Base-by-base conservation (phyloP, 1,284 basidiomycete species). In the Somion occarium region DNA sequence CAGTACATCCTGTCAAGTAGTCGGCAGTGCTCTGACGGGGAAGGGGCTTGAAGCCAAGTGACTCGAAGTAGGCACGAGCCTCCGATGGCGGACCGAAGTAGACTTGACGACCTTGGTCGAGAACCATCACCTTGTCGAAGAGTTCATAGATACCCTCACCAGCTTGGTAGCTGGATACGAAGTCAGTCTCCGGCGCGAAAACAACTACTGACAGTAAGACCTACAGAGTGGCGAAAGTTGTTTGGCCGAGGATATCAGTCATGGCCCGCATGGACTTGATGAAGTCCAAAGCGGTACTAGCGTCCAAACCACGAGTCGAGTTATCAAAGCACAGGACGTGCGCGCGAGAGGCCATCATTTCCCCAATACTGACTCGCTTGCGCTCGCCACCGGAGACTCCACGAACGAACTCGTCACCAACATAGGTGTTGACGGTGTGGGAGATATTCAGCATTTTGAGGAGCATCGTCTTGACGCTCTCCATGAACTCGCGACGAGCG, bases 301-400 rank as follows among this genome's bases (percentile, higher is more conserved):
- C 88, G 60, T 96, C 93, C 39, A 97, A 76, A 54, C 93, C 91
- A 44, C 90, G 78, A 1, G 89, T 91, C 0, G 87, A 86, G 59
- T 91, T 91, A 66, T 92, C 89, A 83, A 88, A 92, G 55, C 79
- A 82, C 54, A 88, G 80, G n/a, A 93, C 81, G 41, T 81, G 80
- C 22, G 86, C 87, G 43, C 85, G 79, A 4, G 85, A 87, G 0
- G 85, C 79, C 78, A 94, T 84, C 77, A 88, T 88, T 70, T 94
- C 92, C 4, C 87, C 83, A 61, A 94, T 92, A 45, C 86, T 89
- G 13, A 94, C 90, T 59, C 92, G 89, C 68, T 91, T 92, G 30
- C 85, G 76, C 64, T 92, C 90, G 34, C 93, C 93, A 46, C 92
- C 93, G 0, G 86, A 88, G 2, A 94, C 85, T 54, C 92, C 93